Evolutionary conservation across 257 asterid species (phyloP).

Genomic region (Hygrophila difformis): DNA sequence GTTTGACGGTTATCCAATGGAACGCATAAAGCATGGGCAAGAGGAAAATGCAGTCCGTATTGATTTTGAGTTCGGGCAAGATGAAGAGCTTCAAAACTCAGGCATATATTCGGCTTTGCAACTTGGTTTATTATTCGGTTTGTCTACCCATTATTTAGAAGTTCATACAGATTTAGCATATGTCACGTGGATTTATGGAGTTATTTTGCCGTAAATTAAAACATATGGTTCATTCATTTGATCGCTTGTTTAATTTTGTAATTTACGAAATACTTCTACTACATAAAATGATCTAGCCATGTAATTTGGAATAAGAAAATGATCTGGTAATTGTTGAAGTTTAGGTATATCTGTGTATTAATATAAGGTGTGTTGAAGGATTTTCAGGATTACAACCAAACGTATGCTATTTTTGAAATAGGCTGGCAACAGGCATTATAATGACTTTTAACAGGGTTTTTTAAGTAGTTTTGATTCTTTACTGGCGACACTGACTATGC

Average conservation of each 20-base stretch:
- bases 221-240: not conserved
- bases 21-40: constrained; percentile 13
- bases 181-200: not conserved
- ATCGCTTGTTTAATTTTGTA: not conserved
- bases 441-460: no score
- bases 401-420: no score
- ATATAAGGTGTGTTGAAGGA: no score
- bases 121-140: not conserved
- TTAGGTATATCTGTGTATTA: no score
- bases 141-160: not conserved
- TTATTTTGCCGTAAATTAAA: not conserved
- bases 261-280: no score
- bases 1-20: constrained; percentile 4
- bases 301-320: no score
- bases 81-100: constrained; percentile 21
- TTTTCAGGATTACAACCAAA: no score
- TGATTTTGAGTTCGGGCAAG: constrained; percentile 23
- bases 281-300: no score
- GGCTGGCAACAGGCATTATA: no score
- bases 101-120: constrained; percentile 25
- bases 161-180: not conserved
- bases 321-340: no score
- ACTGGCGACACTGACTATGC: no score
- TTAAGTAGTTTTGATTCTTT: not conserved
- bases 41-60: constrained; percentile 20